A percentile compares a stretch with the other conserved stretches of the same genome.
Evolutionary conservation across 371 early-diverging fungal species (phyloP).

Genomic region (Circinella umbellata): DNA sequence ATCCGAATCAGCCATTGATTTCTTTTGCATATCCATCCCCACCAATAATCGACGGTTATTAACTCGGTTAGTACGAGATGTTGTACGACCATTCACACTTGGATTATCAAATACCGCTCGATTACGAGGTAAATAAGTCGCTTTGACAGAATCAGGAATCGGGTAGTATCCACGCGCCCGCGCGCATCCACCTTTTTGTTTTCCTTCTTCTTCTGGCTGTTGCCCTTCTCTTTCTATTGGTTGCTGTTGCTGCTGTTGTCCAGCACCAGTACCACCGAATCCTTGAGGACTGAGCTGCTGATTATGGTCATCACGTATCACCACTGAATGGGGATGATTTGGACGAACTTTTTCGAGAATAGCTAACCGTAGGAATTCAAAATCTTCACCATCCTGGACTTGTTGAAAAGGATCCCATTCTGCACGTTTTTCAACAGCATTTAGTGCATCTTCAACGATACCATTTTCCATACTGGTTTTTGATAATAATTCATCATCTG

Average conservation of each 20-base stretch:
- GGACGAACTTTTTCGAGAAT: slow-evolving; percentile 41
- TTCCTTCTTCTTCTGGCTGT: neutral
- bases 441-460: neutral
- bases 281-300: too few species aligned
- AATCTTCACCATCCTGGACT: slow-evolving; percentile 59
- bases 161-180: slow-evolving; percentile 78
- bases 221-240: slow-evolving; percentile 10
- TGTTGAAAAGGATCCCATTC: slow-evolving; percentile 50
- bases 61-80: slow-evolving; percentile 63
- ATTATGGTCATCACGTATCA: slow-evolving; percentile 9
- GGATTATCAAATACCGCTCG: slow-evolving; percentile 46
- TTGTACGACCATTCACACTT: slow-evolving; percentile 38
- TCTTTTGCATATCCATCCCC: slow-evolving; percentile 54
- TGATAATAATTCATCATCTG: slow-evolving; percentile 13
- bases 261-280: too few species aligned
- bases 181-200: slow-evolving; percentile 71
- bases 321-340: neutral
- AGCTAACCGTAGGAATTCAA: slow-evolving; percentile 53
- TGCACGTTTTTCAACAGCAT: slow-evolving; percentile 14
- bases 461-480: neutral
- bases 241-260: too few species aligned
- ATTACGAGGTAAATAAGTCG: slow-evolving; percentile 62
- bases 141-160: slow-evolving; percentile 72
- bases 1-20: slow-evolving; percentile 62
- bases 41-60: slow-evolving; percentile 69